Base-by-base conservation (phyloP, 2,329 filamentous ascomycete species). In the Aspergillus sp. region DNA sequence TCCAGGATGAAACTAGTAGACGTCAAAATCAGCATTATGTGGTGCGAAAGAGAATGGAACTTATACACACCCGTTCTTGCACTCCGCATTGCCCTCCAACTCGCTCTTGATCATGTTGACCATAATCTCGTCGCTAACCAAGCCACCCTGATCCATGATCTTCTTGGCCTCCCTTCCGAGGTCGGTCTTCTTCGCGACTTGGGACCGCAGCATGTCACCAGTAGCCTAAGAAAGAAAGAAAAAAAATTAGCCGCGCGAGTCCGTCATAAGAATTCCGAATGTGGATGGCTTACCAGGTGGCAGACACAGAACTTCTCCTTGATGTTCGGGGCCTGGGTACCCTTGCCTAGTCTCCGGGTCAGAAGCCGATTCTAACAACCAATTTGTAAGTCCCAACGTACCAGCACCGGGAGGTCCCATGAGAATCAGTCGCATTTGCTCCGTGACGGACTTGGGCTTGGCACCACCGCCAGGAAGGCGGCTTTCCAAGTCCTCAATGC, bases 41-140 rank as follows among this genome's bases (percentile, higher is more conserved):
- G 54, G 48, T 44, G 41, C 57, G 64, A 63, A 64, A 62, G 25
- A 56, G 47, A 39, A 23, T 52, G 65, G 59, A 57, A 15, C 61
- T 52, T 19, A 63, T 54, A 64, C 85, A 68, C 84, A 97, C 93
- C 95, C 95, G 79, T 93, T 93, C 82, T 90, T 90, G 86, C 95
- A 99, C 81, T 99, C 93, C 72, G 85, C 80, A 83, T 99, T 99
- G 80, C 84, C 89, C 72, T 96, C 90, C 52, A 99, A 85, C 84
- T 99, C 93, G 76, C 89, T 90, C 87, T 95, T 93, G 83, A 99
- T 99, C 95, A 99, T 99, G 79, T 93, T 92, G 77, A 99, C 90
- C 86, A 99, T 93, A 75, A 99, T 99, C 75, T 98, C 93, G 78
- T 99, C 95, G 77, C 92, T 96, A 76, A 99, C 95, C 59, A 99